phyloP scores from a whole-genome alignment of 768 basidiomycete genomes.

The Tubosaeta sp. region DNA sequence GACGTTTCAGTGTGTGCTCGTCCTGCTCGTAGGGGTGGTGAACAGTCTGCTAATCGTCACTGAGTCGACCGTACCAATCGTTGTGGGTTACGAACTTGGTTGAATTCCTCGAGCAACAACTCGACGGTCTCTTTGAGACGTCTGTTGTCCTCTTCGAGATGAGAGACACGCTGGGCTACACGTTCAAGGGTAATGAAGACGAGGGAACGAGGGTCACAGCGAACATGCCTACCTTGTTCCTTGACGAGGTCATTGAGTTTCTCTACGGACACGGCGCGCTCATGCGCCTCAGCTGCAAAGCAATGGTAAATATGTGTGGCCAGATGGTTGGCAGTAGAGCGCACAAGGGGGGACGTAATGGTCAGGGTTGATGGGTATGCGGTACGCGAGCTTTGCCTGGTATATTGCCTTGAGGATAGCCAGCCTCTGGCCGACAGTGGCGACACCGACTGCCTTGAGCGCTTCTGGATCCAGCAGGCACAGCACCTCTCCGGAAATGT shows the following conservation, averaged over 20 bases:
- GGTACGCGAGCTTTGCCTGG: slow-evolving; percentile 78
- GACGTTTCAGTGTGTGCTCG: slow-evolving; percentile 53
- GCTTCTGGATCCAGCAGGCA: slow-evolving; percentile 78
- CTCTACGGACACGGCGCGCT: slow-evolving; percentile 56
- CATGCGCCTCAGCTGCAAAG: slow-evolving; percentile 53
- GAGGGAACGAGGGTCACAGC: not conserved
- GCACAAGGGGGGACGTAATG: slow-evolving; percentile 88
- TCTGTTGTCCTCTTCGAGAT: slow-evolving; percentile 76
- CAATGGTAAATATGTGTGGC: not conserved
- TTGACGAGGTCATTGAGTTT: slow-evolving; percentile 61
- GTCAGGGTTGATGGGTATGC: slow-evolving; percentile 76
- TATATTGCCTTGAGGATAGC: slow-evolving; percentile 92
- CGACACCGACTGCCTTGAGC: slow-evolving; percentile 82
- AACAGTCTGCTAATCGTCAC: slow-evolving; percentile 3
- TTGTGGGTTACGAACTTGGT: slow-evolving; percentile 36
- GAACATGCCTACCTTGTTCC: slow-evolving; percentile 60
- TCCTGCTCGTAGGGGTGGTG: slow-evolving; percentile 24
- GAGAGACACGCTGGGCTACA: slow-evolving; percentile 64
- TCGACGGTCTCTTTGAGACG: slow-evolving; percentile 60
- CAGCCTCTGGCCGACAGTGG: slow-evolving; percentile 88
- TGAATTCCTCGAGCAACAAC: slow-evolving; percentile 63
- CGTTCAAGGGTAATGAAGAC: slow-evolving; percentile 5
- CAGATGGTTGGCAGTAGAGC: slow-evolving; percentile 25
- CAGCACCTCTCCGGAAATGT: slow-evolving; percentile 87
- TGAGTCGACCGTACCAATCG: slow-evolving; percentile 15